Percentiles rank a stretch among this genome's conserved stretches.
These are phyloP conservation scores for Amanita jacksonii DNA, from an alignment of 768 basidiomycete genomes.

Conservation along the genomic window DNA sequence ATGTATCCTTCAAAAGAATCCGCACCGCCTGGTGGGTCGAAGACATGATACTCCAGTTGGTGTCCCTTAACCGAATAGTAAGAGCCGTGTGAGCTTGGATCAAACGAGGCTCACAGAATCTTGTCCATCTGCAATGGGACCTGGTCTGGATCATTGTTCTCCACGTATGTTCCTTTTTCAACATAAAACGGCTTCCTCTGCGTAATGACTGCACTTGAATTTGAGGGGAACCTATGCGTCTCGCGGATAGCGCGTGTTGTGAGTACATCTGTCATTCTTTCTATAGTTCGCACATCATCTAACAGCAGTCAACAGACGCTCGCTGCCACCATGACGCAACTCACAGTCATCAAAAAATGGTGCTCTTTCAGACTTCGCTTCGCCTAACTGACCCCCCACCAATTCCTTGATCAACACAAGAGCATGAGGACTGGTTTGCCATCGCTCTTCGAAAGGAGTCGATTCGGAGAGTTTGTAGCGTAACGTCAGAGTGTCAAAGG, in stretches of 20 bases:
- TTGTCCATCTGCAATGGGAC: background rate
- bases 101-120: background rate
- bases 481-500: slow-evolving; percentile 34
- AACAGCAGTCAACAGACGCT: background rate
- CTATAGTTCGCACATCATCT: slow-evolving; percentile 10
- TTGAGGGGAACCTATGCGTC: slow-evolving; percentile 2
- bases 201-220: background rate
- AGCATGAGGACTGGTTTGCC: slow-evolving; percentile 27
- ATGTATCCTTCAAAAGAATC: background rate
- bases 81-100: background rate
- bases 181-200: slow-evolving; percentile 5
- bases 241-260: slow-evolving; percentile 4
- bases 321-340: slow-evolving; percentile 5
- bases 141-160: slow-evolving; percentile 1
- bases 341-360: slow-evolving; percentile 28
- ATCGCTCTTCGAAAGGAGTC: slow-evolving; percentile 35
- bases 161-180: background rate
- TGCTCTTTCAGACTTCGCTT: slow-evolving; percentile 26
- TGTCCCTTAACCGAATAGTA: background rate
- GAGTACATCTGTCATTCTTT: slow-evolving; percentile 3
- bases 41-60: background rate
- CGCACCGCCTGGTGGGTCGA: background rate
- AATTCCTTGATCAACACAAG: slow-evolving; percentile 23
- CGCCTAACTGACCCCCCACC: slow-evolving; percentile 16
- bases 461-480: slow-evolving; percentile 24